These are phyloP conservation scores for Amanita polypyramis DNA, from an alignment of 768 basidiomycete species.

Conservation along the genomic window DNA sequence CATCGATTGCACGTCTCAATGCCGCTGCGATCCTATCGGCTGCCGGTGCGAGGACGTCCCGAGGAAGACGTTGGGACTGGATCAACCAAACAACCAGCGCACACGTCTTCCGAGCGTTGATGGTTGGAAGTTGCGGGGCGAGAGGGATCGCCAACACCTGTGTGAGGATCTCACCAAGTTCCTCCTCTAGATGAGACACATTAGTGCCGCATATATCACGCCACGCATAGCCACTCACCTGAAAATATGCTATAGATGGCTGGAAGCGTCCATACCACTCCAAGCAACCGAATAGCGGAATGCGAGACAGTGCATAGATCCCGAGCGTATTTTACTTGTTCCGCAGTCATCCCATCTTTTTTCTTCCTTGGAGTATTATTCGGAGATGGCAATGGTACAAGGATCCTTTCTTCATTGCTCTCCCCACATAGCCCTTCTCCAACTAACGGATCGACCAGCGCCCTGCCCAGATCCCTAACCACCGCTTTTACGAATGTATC, in stretches of 20 bases:
- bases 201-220: conserved; percentile 9
- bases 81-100: conserved; percentile 69
- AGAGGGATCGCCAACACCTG: conserved; percentile 65
- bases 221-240: conserved; percentile 26
- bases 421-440: conserved; percentile 14
- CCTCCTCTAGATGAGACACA: conserved; percentile 31
- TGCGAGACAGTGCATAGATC: conserved; percentile 71
- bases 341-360: conserved; percentile 63
- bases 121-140: conserved; percentile 59
- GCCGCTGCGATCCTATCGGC: conserved; percentile 62
- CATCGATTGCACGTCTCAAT: conserved; percentile 66
- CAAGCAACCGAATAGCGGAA: conserved; percentile 57
- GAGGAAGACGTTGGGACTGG: conserved; percentile 60
- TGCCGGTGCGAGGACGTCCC: conserved; percentile 47
- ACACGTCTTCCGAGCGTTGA: conserved; percentile 80
- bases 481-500: conserved; percentile 44
- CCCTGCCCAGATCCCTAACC: conserved; percentile 59
- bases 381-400: conserved; percentile 50
- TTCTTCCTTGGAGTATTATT: conserved; percentile 56
- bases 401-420: conserved; percentile 18
- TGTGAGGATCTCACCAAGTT: conserved; percentile 50
- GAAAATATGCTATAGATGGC: conserved; percentile 51
- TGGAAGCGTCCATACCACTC: conserved; percentile 48
- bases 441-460: conserved; percentile 45
- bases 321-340: conserved; percentile 69